Conservation (phyloP, 495 filamentous ascomycete genomes). For the Evernia prunastri region DNA sequence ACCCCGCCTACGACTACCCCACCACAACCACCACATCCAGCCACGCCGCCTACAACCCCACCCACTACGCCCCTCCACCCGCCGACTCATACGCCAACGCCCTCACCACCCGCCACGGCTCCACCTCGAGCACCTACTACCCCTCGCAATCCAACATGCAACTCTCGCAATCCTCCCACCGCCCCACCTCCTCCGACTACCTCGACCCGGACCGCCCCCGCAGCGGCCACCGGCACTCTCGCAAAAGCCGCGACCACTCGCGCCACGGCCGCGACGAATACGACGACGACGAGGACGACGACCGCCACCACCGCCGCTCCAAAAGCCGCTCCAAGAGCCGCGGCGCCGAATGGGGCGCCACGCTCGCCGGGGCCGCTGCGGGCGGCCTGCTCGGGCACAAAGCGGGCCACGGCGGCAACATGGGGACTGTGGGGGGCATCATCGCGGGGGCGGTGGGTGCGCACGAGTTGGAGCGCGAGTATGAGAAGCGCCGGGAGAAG, state of each 20-base stretch:
- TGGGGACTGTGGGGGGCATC: constrained; percentile 45
- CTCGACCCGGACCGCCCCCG: constrained; percentile 11
- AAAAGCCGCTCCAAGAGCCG: constrained; percentile 4
- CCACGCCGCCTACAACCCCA: constrained; percentile 7
- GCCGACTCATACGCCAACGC: constrained; percentile 13
- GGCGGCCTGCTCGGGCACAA: constrained; percentile 48
- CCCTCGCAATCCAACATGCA: constrained; percentile 15
- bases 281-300: neutral
- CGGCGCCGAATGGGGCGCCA: constrained; percentile 39
- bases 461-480: constrained; percentile 39
- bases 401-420: constrained; percentile 37
- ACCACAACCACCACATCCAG: constrained; percentile 12
- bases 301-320: neutral
- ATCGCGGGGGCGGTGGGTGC: constrained; percentile 53
- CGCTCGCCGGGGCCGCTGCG: constrained; percentile 46
- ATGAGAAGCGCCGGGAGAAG: constrained; percentile 44
- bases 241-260: constrained; percentile 2
- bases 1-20: constrained; percentile 13
- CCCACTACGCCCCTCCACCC: constrained; percentile 12
- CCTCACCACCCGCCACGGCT: constrained; percentile 18
- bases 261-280: neutral
- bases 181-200: constrained; percentile 10
- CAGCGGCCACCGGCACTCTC: constrained; percentile 3
- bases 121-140: constrained; percentile 20
- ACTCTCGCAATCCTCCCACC: constrained; percentile 16